A percentile compares a stretch with the other conserved stretches of the same genome.
Conservation (phyloP, 768 basidiomycete genomes). For the Lanmaoa pseudosensibilis region DNA sequence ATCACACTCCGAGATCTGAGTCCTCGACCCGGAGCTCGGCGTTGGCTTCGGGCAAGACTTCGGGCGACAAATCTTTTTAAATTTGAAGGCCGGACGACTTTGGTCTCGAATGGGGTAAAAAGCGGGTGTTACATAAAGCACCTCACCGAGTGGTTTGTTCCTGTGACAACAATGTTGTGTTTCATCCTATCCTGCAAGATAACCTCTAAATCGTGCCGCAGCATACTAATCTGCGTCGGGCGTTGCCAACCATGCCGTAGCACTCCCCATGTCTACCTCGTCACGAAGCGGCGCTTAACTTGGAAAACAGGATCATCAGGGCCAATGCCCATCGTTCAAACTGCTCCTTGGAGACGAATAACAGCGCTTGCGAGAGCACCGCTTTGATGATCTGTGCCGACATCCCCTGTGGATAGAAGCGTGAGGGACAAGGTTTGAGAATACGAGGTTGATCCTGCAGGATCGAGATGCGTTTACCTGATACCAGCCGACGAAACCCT, state of each 20-base stretch:
- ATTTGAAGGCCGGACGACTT: neutral
- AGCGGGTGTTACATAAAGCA: too few species aligned
- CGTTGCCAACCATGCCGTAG: neutral
- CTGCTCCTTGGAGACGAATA: slow-evolving; percentile 97
- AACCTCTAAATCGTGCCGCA: neutral
- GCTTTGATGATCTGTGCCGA: slow-evolving; percentile 95
- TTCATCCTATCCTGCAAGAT: neutral
- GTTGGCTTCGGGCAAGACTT: neutral
- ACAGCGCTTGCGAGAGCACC: slow-evolving; percentile 88
- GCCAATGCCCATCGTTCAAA: slow-evolving; percentile 86
- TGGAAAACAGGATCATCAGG: slow-evolving; percentile 59
- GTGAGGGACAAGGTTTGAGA: neutral
- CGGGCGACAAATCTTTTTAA: too few species aligned
- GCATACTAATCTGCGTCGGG: neutral
- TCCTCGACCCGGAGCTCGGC: neutral
- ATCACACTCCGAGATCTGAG: neutral
- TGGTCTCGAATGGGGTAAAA: neutral
- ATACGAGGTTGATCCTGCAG: neutral
- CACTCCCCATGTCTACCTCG: too few species aligned
- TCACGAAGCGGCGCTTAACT: slow-evolving; percentile 18
- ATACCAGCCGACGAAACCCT: slow-evolving; percentile 94
- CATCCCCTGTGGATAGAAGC: slow-evolving; percentile 70
- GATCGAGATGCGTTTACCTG: slow-evolving; percentile 53
- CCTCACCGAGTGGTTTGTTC: neutral
- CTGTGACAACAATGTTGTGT: neutral